Evolutionary conservation across 352 stramenopile species (phyloP), one percentile per base, ranked within the genome.

Genomic region (Phytopythium cucurbitacearum): DNA sequence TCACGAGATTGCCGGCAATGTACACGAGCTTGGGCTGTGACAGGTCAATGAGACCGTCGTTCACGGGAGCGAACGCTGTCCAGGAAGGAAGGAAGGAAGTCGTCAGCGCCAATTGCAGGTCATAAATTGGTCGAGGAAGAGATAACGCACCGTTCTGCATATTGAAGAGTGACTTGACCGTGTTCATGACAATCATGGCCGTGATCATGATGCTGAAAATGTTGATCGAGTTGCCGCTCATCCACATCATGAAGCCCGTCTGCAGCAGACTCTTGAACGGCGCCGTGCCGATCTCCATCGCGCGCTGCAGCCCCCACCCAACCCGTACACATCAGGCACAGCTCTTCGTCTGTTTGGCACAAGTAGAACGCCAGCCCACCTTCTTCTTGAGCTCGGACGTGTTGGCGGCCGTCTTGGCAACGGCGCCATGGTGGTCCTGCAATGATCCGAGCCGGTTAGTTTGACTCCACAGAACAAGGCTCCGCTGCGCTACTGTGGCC

Each of bases 121-220:
- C 28, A 33, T 54, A 11, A 52, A 36, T 41, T 34, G 43, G 5
- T 33, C 7, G 36, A 45, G 2, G 48, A 35, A 36, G 10, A 38
- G n/a, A 50, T 4, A 39, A 57, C 64, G 44, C 55, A 87, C 76
- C 75, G 32, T 62, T 71, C 55, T 88, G 73, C 46, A 96, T 78
- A 56, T 84, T 86, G 52, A 96, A 86, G 55, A 97, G 72, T 35
- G 86, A 91, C 75, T 97, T 97, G 68, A 92, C 57, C 8, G 89
- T 95, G 69, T 95, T 96, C 75, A 94, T 89, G 52, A 97, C 69
- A 62, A 95, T 94, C 87, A 96, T 97, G 54, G 71, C 89, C 6
- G 85, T 96, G 69, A 97, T 91, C 89, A 97, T 97, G 71, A 97
- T 97, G 56, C 83, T 96, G 67, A 97, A 97, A 58, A 98, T 98